These are phyloP conservation scores for Pterocarpus macrocarpus DNA, from an alignment of 306 rosid genomes.

Conservation along the genomic window DNA sequence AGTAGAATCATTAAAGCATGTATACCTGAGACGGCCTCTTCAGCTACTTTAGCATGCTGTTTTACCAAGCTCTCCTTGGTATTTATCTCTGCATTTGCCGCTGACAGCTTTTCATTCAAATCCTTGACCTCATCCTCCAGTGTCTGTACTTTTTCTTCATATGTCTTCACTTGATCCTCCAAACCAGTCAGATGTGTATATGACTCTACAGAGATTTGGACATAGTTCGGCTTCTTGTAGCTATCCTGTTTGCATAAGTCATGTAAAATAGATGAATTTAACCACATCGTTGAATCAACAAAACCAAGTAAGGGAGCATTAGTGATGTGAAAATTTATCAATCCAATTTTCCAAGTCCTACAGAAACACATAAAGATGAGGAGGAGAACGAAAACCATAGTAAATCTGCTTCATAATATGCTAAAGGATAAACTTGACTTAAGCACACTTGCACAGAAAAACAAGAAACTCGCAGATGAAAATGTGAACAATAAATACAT, in stretches of 20 bases:
- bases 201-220: slow-evolving; percentile 95
- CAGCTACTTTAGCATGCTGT: slow-evolving; percentile 98
- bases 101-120: slow-evolving; percentile 78
- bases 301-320: slow-evolving; percentile 32
- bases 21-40: slow-evolving; percentile 98
- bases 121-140: slow-evolving; percentile 79
- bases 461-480: background rate
- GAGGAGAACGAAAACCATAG: background rate
- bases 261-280: slow-evolving; percentile 25
- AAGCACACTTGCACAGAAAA: no score
- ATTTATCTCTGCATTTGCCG: slow-evolving; percentile 80
- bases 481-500: background rate
- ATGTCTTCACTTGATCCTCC: slow-evolving; percentile 89
- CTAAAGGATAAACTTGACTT: background rate
- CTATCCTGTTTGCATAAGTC: slow-evolving; percentile 59
- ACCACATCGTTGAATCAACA: slow-evolving; percentile 34
- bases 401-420: background rate
- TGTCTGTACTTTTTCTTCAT: slow-evolving; percentile 75
- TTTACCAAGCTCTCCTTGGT: slow-evolving; percentile 87
- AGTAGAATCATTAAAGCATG: slow-evolving; percentile 19
- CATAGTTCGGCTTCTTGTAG: slow-evolving; percentile 85
- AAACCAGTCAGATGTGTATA: slow-evolving; percentile 84
- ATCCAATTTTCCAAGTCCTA: slow-evolving; percentile 26
- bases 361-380: background rate
- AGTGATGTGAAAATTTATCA: slow-evolving; percentile 6